Evolutionary conservation across 1,139 yeast species (phyloP), one percentile per base, ranked within the genome.

Genomic region (Debaryomyces fabryi): DNA sequence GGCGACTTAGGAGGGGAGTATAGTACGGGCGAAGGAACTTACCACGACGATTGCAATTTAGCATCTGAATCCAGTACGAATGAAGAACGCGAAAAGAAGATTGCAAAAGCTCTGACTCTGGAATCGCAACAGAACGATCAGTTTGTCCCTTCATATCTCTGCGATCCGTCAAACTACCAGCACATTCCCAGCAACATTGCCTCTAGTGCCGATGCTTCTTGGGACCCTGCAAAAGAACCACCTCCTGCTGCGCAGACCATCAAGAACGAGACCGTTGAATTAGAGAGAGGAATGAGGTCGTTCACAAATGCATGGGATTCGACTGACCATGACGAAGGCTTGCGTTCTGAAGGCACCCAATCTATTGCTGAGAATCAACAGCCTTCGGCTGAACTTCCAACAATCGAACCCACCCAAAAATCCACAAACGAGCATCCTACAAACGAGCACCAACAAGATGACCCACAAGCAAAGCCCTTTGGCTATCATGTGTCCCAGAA

Each of bases 181-280:
- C 59, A 60, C 8, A 57, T 63, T 47, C 58, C 63, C 24, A 55
- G 50, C 46, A 45, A 51, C 23, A 48, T 50, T 43, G 55, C 49
- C 30, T 60, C 57, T n/a, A 58, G 66, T 9, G 55, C 55, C 15
- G 76, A 68, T 42, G 56, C 71, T 5, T 54, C 61, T 45, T 76
- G 80, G 80, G 74, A 76, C 46, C 72, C 79, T 2, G 56, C 76
- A 0, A 57, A 44, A 15, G 69, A 64, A 47, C 63, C 73, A n/a
- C 80, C 80, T 34, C 68, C 72, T 29, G 9, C 23, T 21, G 32
- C 42, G 5, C 10, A 10, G 10, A n/a, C 34, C n/a, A 3, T 13
- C 6, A 20, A 30, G 8, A 18, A 30, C 3, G 29, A 30, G 32
- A 33, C 36, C 12, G 25, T 46, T 52, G n/a, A 52, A 44, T 9